Conservation (phyloP, 768 basidiomycete genomes). For the Boletus fagicola region DNA sequence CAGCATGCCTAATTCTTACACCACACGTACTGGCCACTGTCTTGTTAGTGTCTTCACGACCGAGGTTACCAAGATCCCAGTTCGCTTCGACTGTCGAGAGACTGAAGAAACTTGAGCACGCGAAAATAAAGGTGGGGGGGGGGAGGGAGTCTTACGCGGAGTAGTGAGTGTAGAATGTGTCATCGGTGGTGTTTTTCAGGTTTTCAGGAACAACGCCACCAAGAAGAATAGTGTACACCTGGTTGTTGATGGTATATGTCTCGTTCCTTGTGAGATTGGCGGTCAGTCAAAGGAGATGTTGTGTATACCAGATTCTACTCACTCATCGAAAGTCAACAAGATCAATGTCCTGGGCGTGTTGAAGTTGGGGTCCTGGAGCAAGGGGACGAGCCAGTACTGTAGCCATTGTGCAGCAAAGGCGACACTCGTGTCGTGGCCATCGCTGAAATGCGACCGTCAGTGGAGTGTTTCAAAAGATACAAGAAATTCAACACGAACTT, state of each 20-base stretch:
- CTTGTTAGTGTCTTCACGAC: constrained; percentile 53
- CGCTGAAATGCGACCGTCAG: constrained; percentile 35
- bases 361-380: constrained; percentile 50
- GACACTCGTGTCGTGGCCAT: constrained; percentile 57
- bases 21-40: constrained; percentile 18
- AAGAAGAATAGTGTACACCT: constrained; percentile 43
- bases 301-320: constrained; percentile 21
- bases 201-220: constrained; percentile 43
- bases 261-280: constrained; percentile 20
- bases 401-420: constrained; percentile 48
- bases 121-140: background rate
- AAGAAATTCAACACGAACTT: constrained; percentile 13
- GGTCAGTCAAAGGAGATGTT: background rate
- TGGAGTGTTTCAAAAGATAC: background rate
- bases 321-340: constrained; percentile 62
- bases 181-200: constrained; percentile 45
- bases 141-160: constrained; percentile 33
- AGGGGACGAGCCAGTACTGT: constrained; percentile 47
- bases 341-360: constrained; percentile 56
- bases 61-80: constrained; percentile 58
- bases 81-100: constrained; percentile 57
- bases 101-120: constrained; percentile 9
- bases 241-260: constrained; percentile 41
- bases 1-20: background rate
- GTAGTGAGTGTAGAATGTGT: constrained; percentile 59